phyloP scores from a whole-genome alignment of 2,329 filamentous ascomycete species.

The Paraconiothyrium sp. region DNA sequence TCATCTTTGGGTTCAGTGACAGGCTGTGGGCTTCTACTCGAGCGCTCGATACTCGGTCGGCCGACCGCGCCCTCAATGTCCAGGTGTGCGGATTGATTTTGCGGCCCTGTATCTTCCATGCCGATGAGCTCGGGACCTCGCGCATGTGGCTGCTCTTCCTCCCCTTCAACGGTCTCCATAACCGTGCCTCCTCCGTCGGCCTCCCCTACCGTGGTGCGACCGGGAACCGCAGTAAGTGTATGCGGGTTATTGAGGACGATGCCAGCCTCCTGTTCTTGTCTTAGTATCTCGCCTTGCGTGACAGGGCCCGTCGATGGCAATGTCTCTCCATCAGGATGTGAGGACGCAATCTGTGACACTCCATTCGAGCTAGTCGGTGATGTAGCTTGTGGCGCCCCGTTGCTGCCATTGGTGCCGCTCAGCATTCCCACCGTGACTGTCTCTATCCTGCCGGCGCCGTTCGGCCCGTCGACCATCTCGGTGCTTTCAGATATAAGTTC shows the following conservation, averaged over 20 bases:
- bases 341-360: slow-evolving; percentile 42
- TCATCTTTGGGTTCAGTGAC: slow-evolving; percentile 28
- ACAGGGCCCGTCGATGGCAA: slow-evolving; percentile 47
- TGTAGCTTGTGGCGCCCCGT: slow-evolving; percentile 14
- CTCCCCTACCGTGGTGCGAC: slow-evolving; percentile 38
- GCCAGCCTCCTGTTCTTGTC: slow-evolving; percentile 86
- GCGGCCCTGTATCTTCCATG: slow-evolving; percentile 85
- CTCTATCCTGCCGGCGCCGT: slow-evolving; percentile 80
- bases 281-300: slow-evolving; percentile 83
- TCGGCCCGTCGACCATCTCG: slow-evolving; percentile 82
- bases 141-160: slow-evolving; percentile 76
- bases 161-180: slow-evolving; percentile 50
- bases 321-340: slow-evolving; percentile 47
- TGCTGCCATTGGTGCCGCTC: slow-evolving; percentile 16
- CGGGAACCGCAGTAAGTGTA: slow-evolving; percentile 37
- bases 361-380: slow-evolving; percentile 14
- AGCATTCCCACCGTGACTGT: slow-evolving; percentile 78
- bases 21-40: slow-evolving; percentile 38
- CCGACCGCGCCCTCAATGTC: slow-evolving; percentile 50
- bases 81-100: slow-evolving; percentile 64
- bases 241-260: slow-evolving; percentile 69
- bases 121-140: slow-evolving; percentile 87
- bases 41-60: slow-evolving; percentile 41
- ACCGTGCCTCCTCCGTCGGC: slow-evolving; percentile 42
- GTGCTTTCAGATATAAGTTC: slow-evolving; percentile 78